Base-by-base conservation (phyloP, 345 rosid genomes). In the Gossypium herbaceum region DNA sequence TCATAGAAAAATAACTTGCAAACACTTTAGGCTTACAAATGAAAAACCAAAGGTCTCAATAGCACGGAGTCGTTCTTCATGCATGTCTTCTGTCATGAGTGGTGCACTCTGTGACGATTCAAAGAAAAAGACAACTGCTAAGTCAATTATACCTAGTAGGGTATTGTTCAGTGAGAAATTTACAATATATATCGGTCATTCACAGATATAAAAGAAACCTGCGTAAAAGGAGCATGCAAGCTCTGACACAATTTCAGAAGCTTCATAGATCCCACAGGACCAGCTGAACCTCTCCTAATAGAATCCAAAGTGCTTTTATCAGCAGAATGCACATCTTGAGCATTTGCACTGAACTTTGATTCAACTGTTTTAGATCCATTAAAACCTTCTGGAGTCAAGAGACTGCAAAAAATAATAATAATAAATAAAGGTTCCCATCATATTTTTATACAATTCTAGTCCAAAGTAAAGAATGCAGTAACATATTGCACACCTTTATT, bases 21-120 rank as follows among this genome's bases (percentile, higher is more conserved):
- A 5, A 70, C 68, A 59, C 68, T 50, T 66, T 65, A 77, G 76
- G 79, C 98, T 90, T 87, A 93, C 97, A 83, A 86, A 87, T 75
- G 98, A 89, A 84, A 86, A 91, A 66, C 97, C 88, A 77, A 81
- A 83, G 62, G 92, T 94, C 82, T 95, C 94, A 62, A 95, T 94
- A 67, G 97, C 94, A 78, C 79, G 94, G 58, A 93, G 87, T 77
- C 98, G 86, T 78, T 96, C 99, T 90, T 93, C 99, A 84, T 96
- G 99, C 98, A 92, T 93, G 84, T 93, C 99, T 85, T 93, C 99
- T 44, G 99, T 93, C 98, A 96, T 91, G 72, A 90, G 94, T 15
- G 94, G 94, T 22, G 97, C 88, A 78, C 87, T 93, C 99, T 96
- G 79, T 48, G 75, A 80, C 68, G 67, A 71, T 79, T 68, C 17